phyloP scores from a whole-genome alignment of 2,329 filamentous ascomycete species.

The Aureobasidium sp. region DNA sequence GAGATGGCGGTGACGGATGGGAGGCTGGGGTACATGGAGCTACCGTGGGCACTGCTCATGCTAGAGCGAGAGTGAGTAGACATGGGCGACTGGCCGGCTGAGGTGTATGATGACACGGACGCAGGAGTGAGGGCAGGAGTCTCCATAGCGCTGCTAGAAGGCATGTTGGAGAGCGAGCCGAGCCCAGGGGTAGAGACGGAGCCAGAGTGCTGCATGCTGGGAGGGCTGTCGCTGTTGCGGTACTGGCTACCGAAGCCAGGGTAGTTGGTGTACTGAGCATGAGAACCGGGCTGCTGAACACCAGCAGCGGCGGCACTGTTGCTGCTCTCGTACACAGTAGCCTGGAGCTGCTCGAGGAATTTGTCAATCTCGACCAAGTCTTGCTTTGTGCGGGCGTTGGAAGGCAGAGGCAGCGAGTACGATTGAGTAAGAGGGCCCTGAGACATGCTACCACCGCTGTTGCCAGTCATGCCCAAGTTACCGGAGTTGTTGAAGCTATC shows the following conservation, averaged over 20 bases:
- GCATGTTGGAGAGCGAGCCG: constrained; percentile 26
- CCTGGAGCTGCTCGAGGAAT: constrained; percentile 91
- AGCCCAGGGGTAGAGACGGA: constrained; percentile 26
- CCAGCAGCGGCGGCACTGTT: constrained; percentile 66
- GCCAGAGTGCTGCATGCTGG: constrained; percentile 25
- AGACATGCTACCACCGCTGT: constrained; percentile 38
- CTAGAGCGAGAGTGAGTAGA: constrained; percentile 54
- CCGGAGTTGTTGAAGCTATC: constrained; percentile 22
- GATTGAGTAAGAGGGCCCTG: constrained; percentile 57
- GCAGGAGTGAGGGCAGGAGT: constrained; percentile 72
- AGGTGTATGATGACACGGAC: constrained; percentile 64
- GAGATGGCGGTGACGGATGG: constrained; percentile 61
- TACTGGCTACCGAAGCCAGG: constrained; percentile 40
- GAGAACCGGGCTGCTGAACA: constrained; percentile 63
- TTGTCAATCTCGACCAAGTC: constrained; percentile 91
- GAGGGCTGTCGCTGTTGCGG: constrained; percentile 52
- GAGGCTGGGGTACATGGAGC: constrained; percentile 67
- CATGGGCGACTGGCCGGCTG: constrained; percentile 65
- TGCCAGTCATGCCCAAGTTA: constrained; percentile 13
- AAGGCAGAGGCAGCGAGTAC: constrained; percentile 81
- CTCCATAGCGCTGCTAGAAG: constrained; percentile 42
- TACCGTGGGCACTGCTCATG: constrained; percentile 43
- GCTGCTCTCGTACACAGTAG: constrained; percentile 89
- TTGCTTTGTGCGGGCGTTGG: constrained; percentile 82
- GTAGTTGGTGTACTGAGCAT: constrained; percentile 40